Evolutionary conservation across 306 rosid species (phyloP), one percentile per base, ranked within the genome.

Genomic region (Trichosanthes truncata): DNA sequence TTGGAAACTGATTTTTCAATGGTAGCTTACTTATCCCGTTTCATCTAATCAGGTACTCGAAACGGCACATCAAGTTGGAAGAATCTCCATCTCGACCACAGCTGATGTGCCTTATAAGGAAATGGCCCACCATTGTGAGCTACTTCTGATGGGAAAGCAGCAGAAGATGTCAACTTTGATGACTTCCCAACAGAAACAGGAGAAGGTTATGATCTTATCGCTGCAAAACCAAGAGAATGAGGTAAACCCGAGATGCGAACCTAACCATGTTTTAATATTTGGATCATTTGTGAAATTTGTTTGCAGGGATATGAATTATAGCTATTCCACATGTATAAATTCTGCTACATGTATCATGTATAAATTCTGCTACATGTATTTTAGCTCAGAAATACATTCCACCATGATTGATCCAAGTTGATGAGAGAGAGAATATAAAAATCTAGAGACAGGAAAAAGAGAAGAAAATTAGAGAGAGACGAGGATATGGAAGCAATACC

Each of bases 101-200:
- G 80, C 79, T 59, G 84, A 90, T 74, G 87, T 88, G 85, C 83
- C 99, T 72, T 95, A 84, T 86, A 81, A 86, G 88, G 97, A 93
- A 86, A 88, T 93, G 94, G 87, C 98, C 36, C 85, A 81, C 66
- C 91, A 93, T 75, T 93, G 97, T 78, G 99, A 96, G 84, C 87
- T 83, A 9, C 93, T 87, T 79, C 85, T 90, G 82, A 78, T 85
- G 83, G 97, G 89, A 86, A 93, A 95, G 87, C 89, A 91, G 40
- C 84, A 86, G 81, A 89, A 83, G 87, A 88, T 93, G 96, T 96
- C 96, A 33, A 78, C 81, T 83, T 79, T 96, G 84, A 88, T 91
- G 93, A 86, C 78, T 80, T 25, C 82, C 60, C 84, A 84, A 56
- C 90, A 68, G 53, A 84, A 76, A 74, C 91, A 87, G 35, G 93